Conservation (phyloP, 139 green algal genomes). For the Diplosphaera chodatii region DNA sequence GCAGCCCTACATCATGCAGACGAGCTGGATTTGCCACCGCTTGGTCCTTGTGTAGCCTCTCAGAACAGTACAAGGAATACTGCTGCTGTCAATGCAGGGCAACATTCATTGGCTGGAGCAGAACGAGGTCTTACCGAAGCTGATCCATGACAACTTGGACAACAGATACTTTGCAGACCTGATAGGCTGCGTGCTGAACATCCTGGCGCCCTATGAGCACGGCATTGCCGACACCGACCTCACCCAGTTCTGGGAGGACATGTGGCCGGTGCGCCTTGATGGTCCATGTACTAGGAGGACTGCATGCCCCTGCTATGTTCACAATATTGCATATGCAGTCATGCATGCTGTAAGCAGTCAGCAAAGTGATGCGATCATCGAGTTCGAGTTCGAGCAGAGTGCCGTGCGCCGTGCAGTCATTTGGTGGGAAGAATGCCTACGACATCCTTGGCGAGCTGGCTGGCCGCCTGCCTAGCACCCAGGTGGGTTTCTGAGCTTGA, state of each 20-base stretch:
- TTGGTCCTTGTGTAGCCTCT: no score
- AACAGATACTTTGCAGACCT: conserved; percentile 83
- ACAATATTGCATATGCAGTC: no score
- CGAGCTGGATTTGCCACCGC: not conserved
- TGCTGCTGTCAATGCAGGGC: conserved; percentile 24
- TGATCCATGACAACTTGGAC: conserved; percentile 80
- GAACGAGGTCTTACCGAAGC: conserved; percentile 52
- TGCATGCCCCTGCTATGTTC: no score
- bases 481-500: no score
- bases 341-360: no score
- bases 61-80: not conserved
- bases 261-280: conserved; percentile 60
- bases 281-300: no score
- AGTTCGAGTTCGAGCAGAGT: no score
- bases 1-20: no score
- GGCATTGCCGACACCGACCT: conserved; percentile 56
- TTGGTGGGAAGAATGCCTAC: conserved; percentile 76
- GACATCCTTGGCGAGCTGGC: conserved; percentile 65
- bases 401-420: conserved; percentile 37
- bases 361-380: no score
- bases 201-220: conserved; percentile 32
- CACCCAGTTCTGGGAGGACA: conserved; percentile 73
- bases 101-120: conserved; percentile 56
- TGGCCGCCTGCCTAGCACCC: conserved; percentile 26
- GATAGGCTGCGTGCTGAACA: conserved; percentile 51